Percentiles rank a stretch among this genome's conserved stretches.
Evolutionary conservation across 441 rosid species (phyloP).

Genomic region (Eruca vesicaria): DNA sequence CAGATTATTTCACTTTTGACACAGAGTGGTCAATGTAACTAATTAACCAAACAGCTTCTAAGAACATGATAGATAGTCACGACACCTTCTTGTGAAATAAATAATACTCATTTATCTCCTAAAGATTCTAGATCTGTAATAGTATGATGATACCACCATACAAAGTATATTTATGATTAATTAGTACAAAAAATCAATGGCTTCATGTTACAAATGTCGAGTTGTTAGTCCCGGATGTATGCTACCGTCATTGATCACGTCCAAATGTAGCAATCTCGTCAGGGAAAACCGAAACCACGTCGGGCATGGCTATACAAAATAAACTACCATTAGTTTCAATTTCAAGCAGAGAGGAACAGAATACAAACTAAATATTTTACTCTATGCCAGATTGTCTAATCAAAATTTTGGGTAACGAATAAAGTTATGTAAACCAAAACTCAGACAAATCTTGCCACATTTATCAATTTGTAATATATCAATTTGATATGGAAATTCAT

Average conservation of each 20-base stretch:
- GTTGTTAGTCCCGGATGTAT: not conserved
- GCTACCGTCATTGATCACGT: not conserved
- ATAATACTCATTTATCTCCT: not conserved
- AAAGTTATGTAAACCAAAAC: not conserved
- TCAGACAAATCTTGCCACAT: not conserved
- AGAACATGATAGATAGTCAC: not conserved
- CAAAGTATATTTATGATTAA: not conserved
- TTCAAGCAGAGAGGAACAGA: too few species aligned
- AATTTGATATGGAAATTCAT: not conserved
- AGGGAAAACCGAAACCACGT: slow-evolving; percentile 4
- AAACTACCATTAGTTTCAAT: not conserved
- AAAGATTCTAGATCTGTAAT: not conserved
- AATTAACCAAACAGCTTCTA: not conserved
- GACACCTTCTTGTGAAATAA: not conserved
- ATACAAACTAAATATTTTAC: not conserved
- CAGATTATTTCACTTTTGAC: not conserved
- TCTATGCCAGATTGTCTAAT: not conserved
- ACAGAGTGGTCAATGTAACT: not conserved
- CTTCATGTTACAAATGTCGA: slow-evolving; percentile 3
- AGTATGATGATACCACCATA: not conserved
- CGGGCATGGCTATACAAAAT: slow-evolving; percentile 6
- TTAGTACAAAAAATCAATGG: slow-evolving; percentile 2
- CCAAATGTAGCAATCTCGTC: not conserved
- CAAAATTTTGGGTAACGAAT: not conserved
- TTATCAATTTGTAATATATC: not conserved